phyloP scores from a whole-genome alignment of 257 asterid genomes.

The Solanum appendiculatum region DNA sequence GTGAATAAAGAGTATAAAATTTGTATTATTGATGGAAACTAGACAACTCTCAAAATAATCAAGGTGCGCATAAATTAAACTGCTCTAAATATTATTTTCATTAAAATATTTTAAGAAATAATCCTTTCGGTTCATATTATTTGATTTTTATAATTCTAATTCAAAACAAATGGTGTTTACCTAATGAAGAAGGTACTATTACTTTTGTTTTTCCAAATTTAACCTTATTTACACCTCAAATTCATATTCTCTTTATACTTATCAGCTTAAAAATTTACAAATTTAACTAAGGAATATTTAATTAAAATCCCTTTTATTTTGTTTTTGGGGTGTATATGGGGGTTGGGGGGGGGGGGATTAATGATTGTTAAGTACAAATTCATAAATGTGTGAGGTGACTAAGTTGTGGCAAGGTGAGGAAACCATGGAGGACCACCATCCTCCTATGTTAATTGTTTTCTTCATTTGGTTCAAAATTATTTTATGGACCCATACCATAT shows the following conservation, averaged over 20 bases:
- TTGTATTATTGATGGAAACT: rapidly evolving
- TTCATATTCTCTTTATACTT: neutral
- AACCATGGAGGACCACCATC: neutral
- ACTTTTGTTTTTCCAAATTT: no score
- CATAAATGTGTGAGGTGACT: neutral
- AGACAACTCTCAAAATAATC: neutral
- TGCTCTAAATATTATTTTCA: neutral
- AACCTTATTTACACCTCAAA: neutral
- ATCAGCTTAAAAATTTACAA: neutral
- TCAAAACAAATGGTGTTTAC: neutral
- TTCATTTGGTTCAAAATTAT: neutral
- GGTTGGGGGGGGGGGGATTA: neutral
- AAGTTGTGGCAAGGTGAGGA: neutral
- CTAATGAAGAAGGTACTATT: no score
- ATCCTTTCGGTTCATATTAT: no score
- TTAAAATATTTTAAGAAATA: neutral
- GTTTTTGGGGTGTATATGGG: neutral
- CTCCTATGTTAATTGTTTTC: neutral
- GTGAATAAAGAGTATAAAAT: no score
- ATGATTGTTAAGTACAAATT: neutral
- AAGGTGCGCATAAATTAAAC: neutral
- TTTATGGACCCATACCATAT: neutral
- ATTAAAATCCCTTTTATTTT: neutral
- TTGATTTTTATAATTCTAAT: neutral
- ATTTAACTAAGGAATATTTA: neutral